Conservation (phyloP, 345 rosid species). For the Gynandropsis gynandra region DNA sequence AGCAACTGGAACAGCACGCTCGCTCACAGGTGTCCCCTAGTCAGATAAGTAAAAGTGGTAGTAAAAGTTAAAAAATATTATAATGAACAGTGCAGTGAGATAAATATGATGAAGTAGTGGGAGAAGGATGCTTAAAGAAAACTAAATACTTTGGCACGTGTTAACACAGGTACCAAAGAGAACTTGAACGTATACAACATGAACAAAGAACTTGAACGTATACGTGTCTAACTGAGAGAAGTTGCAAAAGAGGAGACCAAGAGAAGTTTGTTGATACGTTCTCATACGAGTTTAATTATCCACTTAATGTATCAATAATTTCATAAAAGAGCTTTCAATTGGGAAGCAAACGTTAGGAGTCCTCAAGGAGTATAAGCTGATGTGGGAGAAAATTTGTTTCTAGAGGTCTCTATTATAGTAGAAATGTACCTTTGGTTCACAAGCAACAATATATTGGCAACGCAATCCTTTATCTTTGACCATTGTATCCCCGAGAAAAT, state of each 20-base stretch:
- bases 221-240: conserved; percentile 11
- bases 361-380: conserved; percentile 2
- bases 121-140: conserved; percentile 11
- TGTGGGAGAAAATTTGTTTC: conserved; percentile 2
- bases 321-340: conserved; percentile 3
- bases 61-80: conserved; percentile 13
- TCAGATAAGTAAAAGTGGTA: conserved; percentile 24
- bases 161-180: conserved; percentile 9
- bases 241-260: neutral
- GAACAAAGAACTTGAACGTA: conserved; percentile 4
- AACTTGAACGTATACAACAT: conserved; percentile 5
- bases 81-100: conserved; percentile 10
- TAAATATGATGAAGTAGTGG: neutral
- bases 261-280: neutral
- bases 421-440: conserved; percentile 73
- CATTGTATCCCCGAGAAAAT: conserved; percentile 90
- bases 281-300: neutral
- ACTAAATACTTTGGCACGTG: conserved; percentile 9
- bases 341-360: conserved; percentile 7
- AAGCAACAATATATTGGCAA: conserved; percentile 92
- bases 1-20: conserved; percentile 98
- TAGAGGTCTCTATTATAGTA: conserved; percentile 7
- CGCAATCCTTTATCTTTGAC: conserved; percentile 97
- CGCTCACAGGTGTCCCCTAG: conserved; percentile 96
- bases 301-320: conserved; percentile 1